Evolutionary conservation across 257 asterid species (phyloP).

Genomic region (Solanum chiquidenum): DNA sequence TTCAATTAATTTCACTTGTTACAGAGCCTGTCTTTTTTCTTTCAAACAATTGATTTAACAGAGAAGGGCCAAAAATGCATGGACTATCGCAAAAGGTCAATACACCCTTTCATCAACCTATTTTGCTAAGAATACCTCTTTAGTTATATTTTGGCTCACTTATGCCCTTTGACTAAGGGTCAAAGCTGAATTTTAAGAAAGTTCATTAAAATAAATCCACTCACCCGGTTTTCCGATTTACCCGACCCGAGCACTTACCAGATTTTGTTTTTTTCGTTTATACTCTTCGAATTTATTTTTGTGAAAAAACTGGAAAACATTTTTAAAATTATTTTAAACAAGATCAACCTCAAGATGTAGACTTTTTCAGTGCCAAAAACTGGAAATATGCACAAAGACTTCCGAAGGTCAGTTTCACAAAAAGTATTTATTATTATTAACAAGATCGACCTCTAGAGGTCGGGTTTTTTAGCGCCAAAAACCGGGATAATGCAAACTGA

Average conservation of each 20-base stretch:
- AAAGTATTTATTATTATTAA: no score
- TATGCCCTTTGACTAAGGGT: not conserved
- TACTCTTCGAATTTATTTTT: not conserved
- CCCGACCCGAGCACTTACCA: not conserved
- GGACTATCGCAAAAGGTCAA: not conserved
- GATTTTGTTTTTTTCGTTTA: not conserved
- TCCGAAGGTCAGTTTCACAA: not conserved
- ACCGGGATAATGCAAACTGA: not conserved
- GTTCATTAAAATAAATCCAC: not conserved
- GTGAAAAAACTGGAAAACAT: not conserved
- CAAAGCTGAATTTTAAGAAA: not conserved
- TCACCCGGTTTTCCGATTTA: not conserved
- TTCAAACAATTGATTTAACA: not conserved
- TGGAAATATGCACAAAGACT: not conserved
- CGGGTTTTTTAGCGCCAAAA: not conserved
- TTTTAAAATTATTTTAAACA: not conserved
- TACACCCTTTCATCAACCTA: not conserved
- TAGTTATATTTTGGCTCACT: not conserved
- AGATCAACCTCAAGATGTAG: not conserved
- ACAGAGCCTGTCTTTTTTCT: not conserved
- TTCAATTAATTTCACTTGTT: conserved; percentile 6
- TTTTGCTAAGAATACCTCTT: not conserved
- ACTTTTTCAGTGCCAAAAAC: not conserved
- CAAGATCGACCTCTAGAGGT: not conserved
- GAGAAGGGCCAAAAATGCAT: not conserved